These are phyloP conservation scores for Chlamydomonas sphaeroides DNA, from an alignment of 139 green algal genomes.

Conservation along the genomic window DNA sequence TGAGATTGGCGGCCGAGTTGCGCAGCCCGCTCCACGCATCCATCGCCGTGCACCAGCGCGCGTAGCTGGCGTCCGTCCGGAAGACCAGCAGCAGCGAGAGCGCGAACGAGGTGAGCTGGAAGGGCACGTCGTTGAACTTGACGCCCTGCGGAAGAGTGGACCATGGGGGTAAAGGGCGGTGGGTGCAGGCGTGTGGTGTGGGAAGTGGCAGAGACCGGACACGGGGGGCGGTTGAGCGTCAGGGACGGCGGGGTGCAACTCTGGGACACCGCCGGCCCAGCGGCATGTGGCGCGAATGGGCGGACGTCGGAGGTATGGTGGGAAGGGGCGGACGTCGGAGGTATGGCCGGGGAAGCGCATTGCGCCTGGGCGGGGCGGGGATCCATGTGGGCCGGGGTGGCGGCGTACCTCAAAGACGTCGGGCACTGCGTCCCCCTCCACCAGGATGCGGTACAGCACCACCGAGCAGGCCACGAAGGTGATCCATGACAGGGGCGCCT, in stretches of 20 bases:
- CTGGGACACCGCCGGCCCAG: background rate
- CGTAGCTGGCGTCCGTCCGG: conserved; percentile 57
- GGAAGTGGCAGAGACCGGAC: background rate
- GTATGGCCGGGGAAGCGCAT: no score
- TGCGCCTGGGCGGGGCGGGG: no score
- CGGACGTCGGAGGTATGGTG: background rate
- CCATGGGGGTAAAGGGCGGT: no score
- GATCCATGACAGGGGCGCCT: background rate
- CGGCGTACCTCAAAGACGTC: conserved; percentile 6
- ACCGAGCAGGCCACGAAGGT: background rate
- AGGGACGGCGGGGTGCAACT: no score
- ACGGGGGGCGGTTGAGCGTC: no score
- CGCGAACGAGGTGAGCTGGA: conserved; percentile 56
- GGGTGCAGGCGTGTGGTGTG: background rate
- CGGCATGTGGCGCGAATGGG: no score
- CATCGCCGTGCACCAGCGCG: conserved; percentile 42
- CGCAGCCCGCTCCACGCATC: conserved; percentile 39
- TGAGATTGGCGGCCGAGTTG: conserved; percentile 18
- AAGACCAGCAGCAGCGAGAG: conserved; percentile 66
- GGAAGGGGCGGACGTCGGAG: no score
- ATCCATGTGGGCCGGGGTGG: no score
- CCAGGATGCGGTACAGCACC: conserved; percentile 2
- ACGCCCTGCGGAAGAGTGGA: conserved; percentile 3
- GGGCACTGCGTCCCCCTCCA: background rate
- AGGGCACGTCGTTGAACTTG: conserved; percentile 23